Evolutionary conservation across 2,329 filamentous ascomycete species (phyloP).

Genomic region (Trichoderma atroviride): DNA sequence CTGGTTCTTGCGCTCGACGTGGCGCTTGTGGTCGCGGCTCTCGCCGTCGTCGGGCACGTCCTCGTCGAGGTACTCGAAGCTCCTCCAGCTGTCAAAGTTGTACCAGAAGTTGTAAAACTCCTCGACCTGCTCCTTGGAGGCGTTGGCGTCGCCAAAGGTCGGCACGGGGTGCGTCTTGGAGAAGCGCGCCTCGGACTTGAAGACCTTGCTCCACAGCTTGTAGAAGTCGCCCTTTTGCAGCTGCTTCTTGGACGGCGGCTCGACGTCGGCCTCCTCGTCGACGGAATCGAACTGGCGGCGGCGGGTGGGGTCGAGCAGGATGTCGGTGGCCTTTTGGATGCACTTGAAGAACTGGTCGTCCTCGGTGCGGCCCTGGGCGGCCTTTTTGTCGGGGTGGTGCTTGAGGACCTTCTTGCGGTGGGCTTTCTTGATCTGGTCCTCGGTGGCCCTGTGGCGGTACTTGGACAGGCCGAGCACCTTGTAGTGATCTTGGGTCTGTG

Average conservation of each 20-base stretch:
- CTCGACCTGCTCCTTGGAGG: conserved; percentile 86
- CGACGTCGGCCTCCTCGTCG: conserved; percentile 89
- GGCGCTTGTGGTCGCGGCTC: conserved; percentile 98
- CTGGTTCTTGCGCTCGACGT: conserved; percentile 97
- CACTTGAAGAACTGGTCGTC: conserved; percentile 99
- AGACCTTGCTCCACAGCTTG: conserved; percentile 89
- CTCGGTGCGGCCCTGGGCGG: conserved; percentile 80
- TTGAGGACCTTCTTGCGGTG: conserved; percentile 99
- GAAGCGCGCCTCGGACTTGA: conserved; percentile 91
- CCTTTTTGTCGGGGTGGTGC: conserved; percentile 99
- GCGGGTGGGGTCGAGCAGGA: conserved; percentile 88
- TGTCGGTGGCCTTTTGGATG: conserved; percentile 96
- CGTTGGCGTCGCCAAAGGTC: conserved; percentile 79
- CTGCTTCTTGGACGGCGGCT: conserved; percentile 91
- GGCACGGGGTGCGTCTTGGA: conserved; percentile 89
- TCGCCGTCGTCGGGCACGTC: conserved; percentile 99
- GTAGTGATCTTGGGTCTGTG: conserved; percentile 91
- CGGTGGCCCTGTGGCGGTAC: conserved; percentile 88
- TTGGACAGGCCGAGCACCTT: conserved; percentile 91
- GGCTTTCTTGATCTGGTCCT: conserved; percentile 98
- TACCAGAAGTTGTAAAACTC: conserved; percentile 99
- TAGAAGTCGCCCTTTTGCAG: conserved; percentile 85
- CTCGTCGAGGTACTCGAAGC: conserved; percentile 98
- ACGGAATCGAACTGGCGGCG: conserved; percentile 96
- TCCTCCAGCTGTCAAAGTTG: conserved; percentile 97